Conservation (phyloP, 208 protist species). For the Leishmania braziliensis region DNA sequence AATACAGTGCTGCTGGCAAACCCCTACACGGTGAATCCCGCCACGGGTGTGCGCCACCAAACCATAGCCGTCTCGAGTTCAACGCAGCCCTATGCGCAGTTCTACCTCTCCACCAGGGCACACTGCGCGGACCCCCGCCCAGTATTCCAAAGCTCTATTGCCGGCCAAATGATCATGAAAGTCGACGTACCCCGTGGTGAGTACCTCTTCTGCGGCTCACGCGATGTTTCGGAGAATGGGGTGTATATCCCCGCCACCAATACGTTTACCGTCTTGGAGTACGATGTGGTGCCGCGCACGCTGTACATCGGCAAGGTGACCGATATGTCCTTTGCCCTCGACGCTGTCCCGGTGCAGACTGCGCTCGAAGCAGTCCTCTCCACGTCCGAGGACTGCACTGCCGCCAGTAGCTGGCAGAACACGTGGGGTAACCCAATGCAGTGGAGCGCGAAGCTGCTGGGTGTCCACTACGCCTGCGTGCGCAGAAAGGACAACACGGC, state of each 20-base stretch:
- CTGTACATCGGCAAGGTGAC: slow-evolving; percentile 3
- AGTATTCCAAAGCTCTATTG: background rate
- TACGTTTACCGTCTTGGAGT: slow-evolving; percentile 7
- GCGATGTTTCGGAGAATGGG: background rate
- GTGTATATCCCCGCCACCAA: slow-evolving; percentile 2
- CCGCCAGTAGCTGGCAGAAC: background rate
- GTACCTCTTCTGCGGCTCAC: slow-evolving; percentile 10
- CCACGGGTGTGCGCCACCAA: slow-evolving; percentile 12
- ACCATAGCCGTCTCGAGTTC: background rate
- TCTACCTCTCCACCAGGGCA: background rate
- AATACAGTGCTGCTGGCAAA: background rate
- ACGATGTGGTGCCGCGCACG: slow-evolving; percentile 10
- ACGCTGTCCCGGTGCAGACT: background rate
- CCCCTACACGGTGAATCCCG: background rate
- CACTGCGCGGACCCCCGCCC: background rate
- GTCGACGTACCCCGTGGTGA: background rate
- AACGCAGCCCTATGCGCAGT: background rate
- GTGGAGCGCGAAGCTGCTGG: slow-evolving; percentile 24
- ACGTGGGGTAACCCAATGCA: background rate
- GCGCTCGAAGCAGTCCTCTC: slow-evolving; percentile 7
- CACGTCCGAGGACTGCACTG: background rate
- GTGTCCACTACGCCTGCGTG: slow-evolving; percentile 55
- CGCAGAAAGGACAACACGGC: background rate
- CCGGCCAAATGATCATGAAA: background rate
- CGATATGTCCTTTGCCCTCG: slow-evolving; percentile 2